Percentiles rank a stretch among this genome's conserved stretches.
These are phyloP conservation scores for Coemansia sp. DNA, from an alignment of 192 early-diverging fungal species.

Conservation along the genomic window DNA sequence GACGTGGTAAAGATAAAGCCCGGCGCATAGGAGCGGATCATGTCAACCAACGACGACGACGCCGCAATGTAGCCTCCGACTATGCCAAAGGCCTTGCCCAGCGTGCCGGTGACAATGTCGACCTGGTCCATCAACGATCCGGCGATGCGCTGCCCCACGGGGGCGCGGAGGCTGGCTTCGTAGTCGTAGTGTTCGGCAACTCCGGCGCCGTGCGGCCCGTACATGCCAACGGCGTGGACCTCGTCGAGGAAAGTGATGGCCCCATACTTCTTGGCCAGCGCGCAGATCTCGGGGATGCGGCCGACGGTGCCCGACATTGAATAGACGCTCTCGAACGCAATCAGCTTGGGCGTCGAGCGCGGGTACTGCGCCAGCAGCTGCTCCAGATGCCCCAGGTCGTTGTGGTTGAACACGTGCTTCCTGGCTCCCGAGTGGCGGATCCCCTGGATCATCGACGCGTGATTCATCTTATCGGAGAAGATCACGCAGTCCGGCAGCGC, in stretches of 20 bases:
- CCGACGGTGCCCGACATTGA: conserved; percentile 97
- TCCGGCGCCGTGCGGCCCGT: conserved; percentile 88
- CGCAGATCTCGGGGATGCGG: conserved; percentile 86
- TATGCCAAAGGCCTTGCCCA: conserved; percentile 96
- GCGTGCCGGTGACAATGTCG: conserved; percentile 94
- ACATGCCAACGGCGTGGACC: conserved; percentile 99
- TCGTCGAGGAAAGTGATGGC: conserved; percentile 97
- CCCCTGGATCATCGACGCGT: conserved; percentile 99
- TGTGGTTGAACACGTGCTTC: conserved; percentile 92
- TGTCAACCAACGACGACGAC: conserved; percentile 84
- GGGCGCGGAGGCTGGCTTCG: conserved; percentile 60
- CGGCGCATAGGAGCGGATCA: conserved; percentile 96
- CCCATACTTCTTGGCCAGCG: conserved; percentile 90
- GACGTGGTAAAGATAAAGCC: conserved; percentile 99
- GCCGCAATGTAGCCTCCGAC: conserved; percentile 97
- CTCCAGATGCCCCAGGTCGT: conserved; percentile 89
- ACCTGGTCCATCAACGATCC: conserved; percentile 78
- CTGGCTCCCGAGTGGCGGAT: conserved; percentile 86
- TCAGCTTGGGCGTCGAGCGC: conserved; percentile 86
- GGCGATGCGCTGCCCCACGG: conserved; percentile 39
- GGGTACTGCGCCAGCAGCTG: conserved; percentile 75
- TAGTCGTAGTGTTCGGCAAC: conserved; percentile 94
- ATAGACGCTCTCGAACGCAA: conserved; percentile 97
- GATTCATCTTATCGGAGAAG: conserved; percentile 93
- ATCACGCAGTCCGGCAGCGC: conserved; percentile 92